Base-by-base conservation (phyloP, 306 rosid genomes). In the Heteromeles arbutifolia region DNA sequence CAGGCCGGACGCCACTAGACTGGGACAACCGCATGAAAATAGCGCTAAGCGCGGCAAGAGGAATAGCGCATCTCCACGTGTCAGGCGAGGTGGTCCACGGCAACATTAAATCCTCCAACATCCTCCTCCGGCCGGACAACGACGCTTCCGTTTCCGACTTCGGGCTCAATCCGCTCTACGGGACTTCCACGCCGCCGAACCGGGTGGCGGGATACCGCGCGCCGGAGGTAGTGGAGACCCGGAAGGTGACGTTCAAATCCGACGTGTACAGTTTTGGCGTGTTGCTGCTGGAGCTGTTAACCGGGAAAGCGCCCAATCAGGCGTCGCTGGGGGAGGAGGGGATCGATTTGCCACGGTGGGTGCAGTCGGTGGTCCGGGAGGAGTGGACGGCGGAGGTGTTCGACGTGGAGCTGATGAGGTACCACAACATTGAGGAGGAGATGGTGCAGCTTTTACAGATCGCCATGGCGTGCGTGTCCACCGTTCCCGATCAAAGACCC, bases 311-410 rank as follows among this genome's bases (percentile, higher is more conserved):
- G 11, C 99, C 99, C 11, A 92, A 90, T 65, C 99, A 92, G 71
- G 97, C 99, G 11, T 96, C 99, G 18, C 80, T 96, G 1, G 97
- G 97, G 0, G 99, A 96, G 57, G 99, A 92, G 26, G 99, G 98
- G 0, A 96, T 96, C 1, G 99, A 96, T 45, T 90, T 96, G 0
- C 99, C 99, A 0, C 74, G 99, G 85, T 96, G 99, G 99, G 99
- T 96, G 59, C 99, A 92, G 70, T 96, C 99, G 1, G 99, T 96
- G 68, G 99, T 96, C 8, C 87, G 99, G 0, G 98, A 96, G 69
- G 99, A 96, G 58, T 96, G 99, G 99, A 96, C 99, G 4, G 99
- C 99, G 3, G 99, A 96, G 77, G 99, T 96, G 11, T 96, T 96
- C 39, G 99, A 96, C 15, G 89, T 93, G 2, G 99, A 96, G 75